phyloP scores from a whole-genome alignment of 345 rosid genomes.

The Fremontodendron californicum region DNA sequence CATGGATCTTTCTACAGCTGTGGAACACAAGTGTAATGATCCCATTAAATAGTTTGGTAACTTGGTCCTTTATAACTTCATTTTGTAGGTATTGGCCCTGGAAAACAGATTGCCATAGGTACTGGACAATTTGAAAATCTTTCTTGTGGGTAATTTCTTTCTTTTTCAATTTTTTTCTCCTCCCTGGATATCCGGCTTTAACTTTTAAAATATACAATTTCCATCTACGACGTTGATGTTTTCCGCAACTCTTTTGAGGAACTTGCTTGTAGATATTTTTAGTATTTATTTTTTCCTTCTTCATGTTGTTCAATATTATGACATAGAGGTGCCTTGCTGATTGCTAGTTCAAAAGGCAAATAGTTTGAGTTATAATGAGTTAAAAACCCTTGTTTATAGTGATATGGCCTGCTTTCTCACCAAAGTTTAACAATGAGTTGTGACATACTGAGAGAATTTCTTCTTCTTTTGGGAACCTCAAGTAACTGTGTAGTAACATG shows the following conservation, averaged over 20 bases:
- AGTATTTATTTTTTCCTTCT: background rate
- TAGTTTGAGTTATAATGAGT: background rate
- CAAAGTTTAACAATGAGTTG: background rate
- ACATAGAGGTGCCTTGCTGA: background rate
- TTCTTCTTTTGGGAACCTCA: background rate
- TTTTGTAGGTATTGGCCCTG: constrained; percentile 57
- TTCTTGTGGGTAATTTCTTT: constrained; percentile 58
- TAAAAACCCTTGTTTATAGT: background rate
- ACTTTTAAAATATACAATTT: background rate
- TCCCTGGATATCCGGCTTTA: background rate
- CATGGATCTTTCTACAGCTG: background rate
- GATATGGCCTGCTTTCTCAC: background rate
- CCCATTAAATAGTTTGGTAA: background rate
- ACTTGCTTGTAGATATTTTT: background rate
- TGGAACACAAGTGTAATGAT: background rate
- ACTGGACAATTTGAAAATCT: constrained; percentile 47
- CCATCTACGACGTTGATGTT: background rate
- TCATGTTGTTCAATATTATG: background rate
- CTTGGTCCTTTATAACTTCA: background rate
- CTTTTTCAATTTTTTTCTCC: background rate
- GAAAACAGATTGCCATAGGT: constrained; percentile 78
- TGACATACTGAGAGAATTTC: background rate
- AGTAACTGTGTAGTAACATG: constrained; percentile 6
- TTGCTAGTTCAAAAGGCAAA: background rate
- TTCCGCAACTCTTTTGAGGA: background rate